Conservation (phyloP, 768 basidiomycete species). For the Suillus brevipes region DNA sequence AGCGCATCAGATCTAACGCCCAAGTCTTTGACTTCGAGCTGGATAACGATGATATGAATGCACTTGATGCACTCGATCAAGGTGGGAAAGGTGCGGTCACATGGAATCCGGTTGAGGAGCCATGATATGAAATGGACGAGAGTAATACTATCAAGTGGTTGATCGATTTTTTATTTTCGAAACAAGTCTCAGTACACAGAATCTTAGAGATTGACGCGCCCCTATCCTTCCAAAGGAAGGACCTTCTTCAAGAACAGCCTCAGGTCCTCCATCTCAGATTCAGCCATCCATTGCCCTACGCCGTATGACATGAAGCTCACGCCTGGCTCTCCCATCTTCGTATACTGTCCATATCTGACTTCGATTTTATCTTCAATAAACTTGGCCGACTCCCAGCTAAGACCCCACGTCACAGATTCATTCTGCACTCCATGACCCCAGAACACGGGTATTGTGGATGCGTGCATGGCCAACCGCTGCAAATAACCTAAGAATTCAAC, state of each 20-base stretch:
- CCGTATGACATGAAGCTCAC: conserved; percentile 66
- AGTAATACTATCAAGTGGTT: background rate
- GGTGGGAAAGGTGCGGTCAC: conserved; percentile 70
- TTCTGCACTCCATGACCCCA: conserved; percentile 81
- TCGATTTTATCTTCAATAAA: conserved; percentile 53
- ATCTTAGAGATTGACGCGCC: background rate
- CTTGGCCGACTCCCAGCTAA: conserved; percentile 54
- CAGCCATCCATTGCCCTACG: conserved; percentile 61
- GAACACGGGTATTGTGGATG: conserved; percentile 66
- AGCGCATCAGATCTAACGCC: conserved; percentile 71
- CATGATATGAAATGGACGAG: conserved; percentile 7
- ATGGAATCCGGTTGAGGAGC: conserved; percentile 76
- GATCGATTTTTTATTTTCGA: background rate
- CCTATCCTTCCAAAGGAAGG: conserved; percentile 36
- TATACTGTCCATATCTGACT: conserved; percentile 26
- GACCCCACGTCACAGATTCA: conserved; percentile 59
- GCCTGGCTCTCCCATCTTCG: conserved; percentile 36
- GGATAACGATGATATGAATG: conserved; percentile 56
- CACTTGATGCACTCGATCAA: conserved; percentile 65
- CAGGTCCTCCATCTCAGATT: conserved; percentile 66
- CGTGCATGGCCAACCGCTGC: conserved; percentile 63
- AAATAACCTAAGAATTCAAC: conserved; percentile 1
- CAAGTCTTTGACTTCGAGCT: conserved; percentile 76
- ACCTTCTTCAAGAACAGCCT: conserved; percentile 62
- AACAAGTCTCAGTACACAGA: background rate